A percentile compares a stretch with the other conserved stretches of the same genome.
Conservation (phyloP, 345 rosid species). For the Garcia nutans region DNA sequence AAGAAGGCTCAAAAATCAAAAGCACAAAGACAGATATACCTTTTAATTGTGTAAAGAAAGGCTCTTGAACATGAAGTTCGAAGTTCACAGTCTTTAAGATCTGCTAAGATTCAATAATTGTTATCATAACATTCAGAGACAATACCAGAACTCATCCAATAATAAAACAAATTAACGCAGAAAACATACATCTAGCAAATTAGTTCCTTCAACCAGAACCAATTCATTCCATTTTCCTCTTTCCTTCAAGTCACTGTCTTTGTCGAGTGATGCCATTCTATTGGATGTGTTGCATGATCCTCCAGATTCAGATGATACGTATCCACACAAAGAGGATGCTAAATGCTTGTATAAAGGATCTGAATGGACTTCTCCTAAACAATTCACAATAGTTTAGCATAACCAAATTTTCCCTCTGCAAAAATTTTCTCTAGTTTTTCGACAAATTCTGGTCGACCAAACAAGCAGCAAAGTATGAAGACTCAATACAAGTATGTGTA, state of each 20-base stretch:
- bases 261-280: background rate
- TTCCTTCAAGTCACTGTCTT: slow-evolving; percentile 21
- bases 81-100: slow-evolving; percentile 50
- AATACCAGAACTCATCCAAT: background rate
- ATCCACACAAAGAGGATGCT: slow-evolving; percentile 44
- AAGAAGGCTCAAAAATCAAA: background rate
- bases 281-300: slow-evolving; percentile 11
- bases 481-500: no score
- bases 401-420: background rate
- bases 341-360: slow-evolving; percentile 47
- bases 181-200: slow-evolving; percentile 32
- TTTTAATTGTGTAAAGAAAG: slow-evolving; percentile 62
- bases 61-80: slow-evolving; percentile 77
- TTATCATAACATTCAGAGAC: background rate
- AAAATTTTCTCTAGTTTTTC: no score
- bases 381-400: slow-evolving; percentile 15
- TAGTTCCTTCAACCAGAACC: slow-evolving; percentile 37
- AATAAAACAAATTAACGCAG: background rate
- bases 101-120: slow-evolving; percentile 29
- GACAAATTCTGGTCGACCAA: no score
- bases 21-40: slow-evolving; percentile 27
- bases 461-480: no score
- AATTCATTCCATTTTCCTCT: slow-evolving; percentile 32
- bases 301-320: slow-evolving; percentile 25
- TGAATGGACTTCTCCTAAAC: slow-evolving; percentile 19